Evolutionary conservation across 2,329 filamentous ascomycete genomes (phyloP), one percentile per base, ranked within the genome.

Genomic region (Metarhizium sp.): DNA sequence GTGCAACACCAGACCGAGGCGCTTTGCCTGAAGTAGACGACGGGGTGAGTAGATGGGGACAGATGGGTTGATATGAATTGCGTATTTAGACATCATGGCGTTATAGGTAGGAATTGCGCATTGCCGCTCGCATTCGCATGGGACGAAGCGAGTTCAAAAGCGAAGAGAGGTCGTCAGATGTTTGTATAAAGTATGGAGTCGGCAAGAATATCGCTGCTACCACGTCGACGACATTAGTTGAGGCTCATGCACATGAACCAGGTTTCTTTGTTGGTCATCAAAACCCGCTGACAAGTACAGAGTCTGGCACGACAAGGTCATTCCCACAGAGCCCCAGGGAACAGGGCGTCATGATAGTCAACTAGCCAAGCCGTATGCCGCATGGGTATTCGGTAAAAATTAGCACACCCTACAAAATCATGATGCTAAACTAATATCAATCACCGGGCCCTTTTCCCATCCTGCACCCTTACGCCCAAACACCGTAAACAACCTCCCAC

Each of bases 1-100:
- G 81, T 91, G n/a, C 84, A 89, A 55, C 82, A 84, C 55, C 79
- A 69, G 32, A 72, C 85, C 57, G 90, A 95, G 49, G 63, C 64
- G 29, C 58, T 71, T 8, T 64, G 59, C 47, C 56, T 67, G 50
- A 52, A 30, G 38, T 30, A n/a, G 42, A 45, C 14, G n/a, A 1
- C 14, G 51, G 38, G 14, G 7, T 34, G 6, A 8, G 32, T 34
- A 34, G 40, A n/a, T 45, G 45, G 8, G 13, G 14, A 40, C 5
- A 16, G 14, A 30, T 3, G 14, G 45, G 7, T 29, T 29, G 20
- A 14, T 16, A 2, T 45, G 45, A 14, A 48, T 48, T 48, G 25
- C 45, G 32, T 42, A 18, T 30, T 13, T 8, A 40, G 29, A 34
- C 10, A 53, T 47, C 7, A 52, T 16, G 55, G 55, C 55, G 55